Base-by-base conservation (phyloP, 2,329 filamentous ascomycete species). In the Xylariaceae sp. region DNA sequence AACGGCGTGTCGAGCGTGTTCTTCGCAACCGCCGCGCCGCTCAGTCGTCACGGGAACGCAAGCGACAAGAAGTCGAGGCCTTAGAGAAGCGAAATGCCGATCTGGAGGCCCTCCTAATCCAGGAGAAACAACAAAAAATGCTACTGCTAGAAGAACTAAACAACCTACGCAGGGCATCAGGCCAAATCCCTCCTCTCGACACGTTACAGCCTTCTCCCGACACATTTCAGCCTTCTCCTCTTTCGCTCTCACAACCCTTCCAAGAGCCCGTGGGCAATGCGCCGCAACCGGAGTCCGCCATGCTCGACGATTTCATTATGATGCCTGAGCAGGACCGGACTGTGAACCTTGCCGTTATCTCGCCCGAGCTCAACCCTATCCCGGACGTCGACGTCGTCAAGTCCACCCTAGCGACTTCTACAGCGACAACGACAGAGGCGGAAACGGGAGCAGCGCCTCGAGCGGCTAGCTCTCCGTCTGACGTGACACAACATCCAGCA, bases 401-500 rank as follows among this genome's bases (percentile, higher is more conserved):
- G n/a, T n/a, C 52, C 19, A 50, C 54, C 28, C 50, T 61, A 34
- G 50, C 64, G 35, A 31, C 43, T 21, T 46, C 61, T 29, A 44
- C 55, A 23, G 48, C 46, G 29, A 44, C 51, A 44, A 18, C 13
- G 17, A 18, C 28, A 15, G 35, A 43, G 21, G 31, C 31, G 8
- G 43, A 41, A 18, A n/a, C 39, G 12, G 29, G 26, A 6, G 15
- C 52, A 38, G 46, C 53, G 31, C 30, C 59, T 46, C 35, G 54
- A 34, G 30, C 52, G 42, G 53, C 50, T 50, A 54, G 57, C 53
- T 57, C 66, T 70, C 76, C 83, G 69, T 76, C 85, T 80, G 87
- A 94, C 77, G 71, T 79, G 92, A 92, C 89, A 96, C 92, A 96
- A 96, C 89, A 94, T 95, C 89, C 92, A 97, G 92, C 92, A 76